Percentiles rank a stretch among this genome's conserved stretches.
phyloP scores from a whole-genome alignment of 139 green algal genomes.

The Chlamydomonas schloesseri region DNA sequence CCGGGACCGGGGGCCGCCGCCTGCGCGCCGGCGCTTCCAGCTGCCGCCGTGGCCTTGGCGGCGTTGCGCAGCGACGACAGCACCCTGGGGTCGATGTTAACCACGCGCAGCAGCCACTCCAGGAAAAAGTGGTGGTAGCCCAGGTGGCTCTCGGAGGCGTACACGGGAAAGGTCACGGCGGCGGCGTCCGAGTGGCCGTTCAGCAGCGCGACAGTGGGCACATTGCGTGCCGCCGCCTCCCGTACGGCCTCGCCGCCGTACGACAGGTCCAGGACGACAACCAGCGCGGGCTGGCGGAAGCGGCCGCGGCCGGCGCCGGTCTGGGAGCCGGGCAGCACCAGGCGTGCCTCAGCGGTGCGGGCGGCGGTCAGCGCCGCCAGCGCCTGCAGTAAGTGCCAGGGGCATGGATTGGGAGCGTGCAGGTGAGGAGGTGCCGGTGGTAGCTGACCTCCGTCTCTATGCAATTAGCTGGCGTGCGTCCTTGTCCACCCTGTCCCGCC shows the following conservation, averaged over 20 bases:
- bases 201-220: conserved; percentile 56
- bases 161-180: conserved; percentile 62
- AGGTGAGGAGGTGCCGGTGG: too few relatives aligned
- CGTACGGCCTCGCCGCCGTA: conserved; percentile 45
- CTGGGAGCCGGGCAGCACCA: background rate
- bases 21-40: too few relatives aligned
- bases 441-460: too few relatives aligned
- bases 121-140: conserved; percentile 58
- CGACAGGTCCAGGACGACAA: conserved; percentile 61
- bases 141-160: conserved; percentile 46
- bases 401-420: too few relatives aligned
- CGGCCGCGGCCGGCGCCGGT: background rate
- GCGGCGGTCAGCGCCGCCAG: conserved; percentile 28
- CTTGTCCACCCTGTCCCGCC: too few relatives aligned
- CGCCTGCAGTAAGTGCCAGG: too few relatives aligned
- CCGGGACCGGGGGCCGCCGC: too few relatives aligned
- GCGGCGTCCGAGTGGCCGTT: conserved; percentile 54
- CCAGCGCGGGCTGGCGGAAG: conserved; percentile 40
- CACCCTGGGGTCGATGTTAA: conserved; percentile 40
- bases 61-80: too few relatives aligned
- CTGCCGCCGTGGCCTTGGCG: too few relatives aligned
- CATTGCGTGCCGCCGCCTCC: conserved; percentile 52
- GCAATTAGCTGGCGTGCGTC: too few relatives aligned
- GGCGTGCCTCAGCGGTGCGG: conserved; percentile 9
- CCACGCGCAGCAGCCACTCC: conserved; percentile 60